These are phyloP conservation scores for Pilatotrama ljubarskyi DNA, from an alignment of 768 basidiomycete species.

Conservation along the genomic window DNA sequence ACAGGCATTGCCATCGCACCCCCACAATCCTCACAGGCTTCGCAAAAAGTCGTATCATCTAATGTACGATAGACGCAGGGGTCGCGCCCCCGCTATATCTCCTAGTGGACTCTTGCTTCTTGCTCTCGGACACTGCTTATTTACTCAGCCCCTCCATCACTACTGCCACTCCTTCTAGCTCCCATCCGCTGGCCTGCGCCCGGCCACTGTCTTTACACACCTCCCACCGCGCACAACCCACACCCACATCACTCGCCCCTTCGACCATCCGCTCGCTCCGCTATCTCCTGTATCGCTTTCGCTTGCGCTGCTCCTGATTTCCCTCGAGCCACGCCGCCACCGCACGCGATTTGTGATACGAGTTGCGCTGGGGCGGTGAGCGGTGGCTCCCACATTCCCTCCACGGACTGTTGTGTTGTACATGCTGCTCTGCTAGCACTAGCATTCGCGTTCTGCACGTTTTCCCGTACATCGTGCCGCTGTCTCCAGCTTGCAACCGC, in stretches of 20 bases:
- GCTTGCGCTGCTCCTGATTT: conserved; percentile 16
- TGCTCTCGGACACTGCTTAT: conserved; percentile 7
- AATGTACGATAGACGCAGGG: conserved; percentile 14
- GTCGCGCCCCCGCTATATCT: conserved; percentile 1
- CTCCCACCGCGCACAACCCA: neutral
- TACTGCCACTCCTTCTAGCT: neutral
- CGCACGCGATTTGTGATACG: too few relatives aligned
- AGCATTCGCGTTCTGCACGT: neutral
- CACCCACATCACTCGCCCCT: neutral
- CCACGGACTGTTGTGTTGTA: conserved; percentile 14
- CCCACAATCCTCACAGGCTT: neutral
- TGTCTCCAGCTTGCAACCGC: neutral
- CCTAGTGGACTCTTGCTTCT: conserved; percentile 12
- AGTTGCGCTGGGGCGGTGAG: neutral
- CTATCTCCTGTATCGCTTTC: conserved; percentile 21
- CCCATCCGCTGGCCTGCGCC: neutral
- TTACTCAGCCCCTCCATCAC: neutral
- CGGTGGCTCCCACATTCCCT: neutral
- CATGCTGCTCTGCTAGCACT: conserved; percentile 4
- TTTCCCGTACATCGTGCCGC: neutral
- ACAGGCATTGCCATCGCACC: neutral
- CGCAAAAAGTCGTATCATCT: conserved; percentile 7
- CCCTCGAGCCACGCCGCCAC: neutral
- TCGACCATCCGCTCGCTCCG: conserved; percentile 7
- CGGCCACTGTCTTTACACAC: conserved; percentile 11